phyloP scores from a whole-genome alignment of 2,329 filamentous ascomycete genomes.

The Aspergillus transmontanensis region DNA sequence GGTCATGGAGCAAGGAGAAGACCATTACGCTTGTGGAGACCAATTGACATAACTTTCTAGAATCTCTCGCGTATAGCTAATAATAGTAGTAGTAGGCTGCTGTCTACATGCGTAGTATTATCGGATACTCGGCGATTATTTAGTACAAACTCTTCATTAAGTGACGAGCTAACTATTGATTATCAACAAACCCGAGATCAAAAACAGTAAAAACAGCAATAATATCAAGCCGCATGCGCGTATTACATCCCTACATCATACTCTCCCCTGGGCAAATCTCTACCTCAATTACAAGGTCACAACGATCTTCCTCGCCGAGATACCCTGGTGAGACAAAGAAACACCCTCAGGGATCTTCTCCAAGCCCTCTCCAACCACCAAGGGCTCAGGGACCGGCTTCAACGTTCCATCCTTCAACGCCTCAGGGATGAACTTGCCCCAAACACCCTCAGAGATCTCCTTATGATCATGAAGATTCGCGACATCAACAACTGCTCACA shows the following conservation, averaged over 20 bases:
- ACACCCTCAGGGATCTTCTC: slow-evolving; percentile 39
- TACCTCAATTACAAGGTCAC: slow-evolving; percentile 10
- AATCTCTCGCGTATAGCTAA: too few relatives aligned
- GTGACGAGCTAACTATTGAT: background rate
- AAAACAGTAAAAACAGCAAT: too few relatives aligned
- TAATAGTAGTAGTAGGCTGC: too few relatives aligned
- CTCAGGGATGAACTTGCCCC: slow-evolving; percentile 29
- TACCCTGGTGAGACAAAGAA: slow-evolving; percentile 40
- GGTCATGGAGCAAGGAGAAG: background rate
- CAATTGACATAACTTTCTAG: too few relatives aligned
- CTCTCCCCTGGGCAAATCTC: background rate
- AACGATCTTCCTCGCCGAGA: slow-evolving; percentile 45
- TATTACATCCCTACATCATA: background rate
- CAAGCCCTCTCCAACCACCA: slow-evolving; percentile 43
- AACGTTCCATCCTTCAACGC: slow-evolving; percentile 32
- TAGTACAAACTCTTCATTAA: too few relatives aligned
- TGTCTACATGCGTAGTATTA: too few relatives aligned
- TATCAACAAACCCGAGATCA: background rate
- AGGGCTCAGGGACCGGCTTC: slow-evolving; percentile 34
- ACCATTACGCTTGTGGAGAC: too few relatives aligned
- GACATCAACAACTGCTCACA: background rate
- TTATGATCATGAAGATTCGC: slow-evolving; percentile 7
- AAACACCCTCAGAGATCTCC: slow-evolving; percentile 31
- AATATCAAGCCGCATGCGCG: background rate
- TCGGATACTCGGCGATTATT: too few relatives aligned